These are phyloP conservation scores for Volvariella surrecta DNA, from an alignment of 1,284 basidiomycete genomes.

Conservation along the genomic window DNA sequence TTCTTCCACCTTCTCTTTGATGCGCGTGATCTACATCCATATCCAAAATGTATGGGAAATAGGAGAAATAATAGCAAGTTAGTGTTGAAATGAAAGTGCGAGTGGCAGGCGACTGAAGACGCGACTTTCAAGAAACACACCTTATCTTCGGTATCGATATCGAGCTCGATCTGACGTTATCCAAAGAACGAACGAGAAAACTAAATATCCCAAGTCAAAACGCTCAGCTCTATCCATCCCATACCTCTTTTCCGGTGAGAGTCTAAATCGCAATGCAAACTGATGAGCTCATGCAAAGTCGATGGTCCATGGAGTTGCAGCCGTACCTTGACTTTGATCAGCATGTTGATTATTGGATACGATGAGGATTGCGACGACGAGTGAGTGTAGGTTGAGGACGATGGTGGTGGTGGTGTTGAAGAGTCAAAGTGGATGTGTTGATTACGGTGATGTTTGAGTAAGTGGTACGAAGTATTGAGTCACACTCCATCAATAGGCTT, in stretches of 20 bases:
- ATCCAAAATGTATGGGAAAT: too few species aligned
- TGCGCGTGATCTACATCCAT: conserved; percentile 77
- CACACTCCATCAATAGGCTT: too few species aligned
- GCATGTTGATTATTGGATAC: conserved; percentile 35
- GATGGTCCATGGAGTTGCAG: background rate
- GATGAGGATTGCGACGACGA: too few species aligned
- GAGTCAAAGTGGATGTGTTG: too few species aligned
- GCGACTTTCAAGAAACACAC: conserved; percentile 44
- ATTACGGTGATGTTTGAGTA: too few species aligned
- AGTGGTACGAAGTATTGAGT: too few species aligned
- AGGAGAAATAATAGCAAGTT: background rate
- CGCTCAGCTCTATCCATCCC: background rate
- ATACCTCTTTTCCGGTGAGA: conserved; percentile 87
- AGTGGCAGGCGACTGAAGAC: background rate
- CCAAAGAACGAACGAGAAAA: background rate
- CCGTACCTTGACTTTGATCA: conserved; percentile 78
- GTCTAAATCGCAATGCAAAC: conserved; percentile 46
- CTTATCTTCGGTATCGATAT: conserved; percentile 90
- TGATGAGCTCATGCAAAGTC: conserved; percentile 10
- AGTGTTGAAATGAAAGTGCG: too few species aligned
- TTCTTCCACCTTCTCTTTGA: conserved; percentile 99
- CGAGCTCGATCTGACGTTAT: conserved; percentile 77
- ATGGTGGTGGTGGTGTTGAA: too few species aligned
- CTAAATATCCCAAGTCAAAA: too few species aligned
- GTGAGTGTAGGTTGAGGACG: too few species aligned